phyloP scores from a whole-genome alignment of 2,329 filamentous ascomycete genomes.

The Biscogniauxia sp. region DNA sequence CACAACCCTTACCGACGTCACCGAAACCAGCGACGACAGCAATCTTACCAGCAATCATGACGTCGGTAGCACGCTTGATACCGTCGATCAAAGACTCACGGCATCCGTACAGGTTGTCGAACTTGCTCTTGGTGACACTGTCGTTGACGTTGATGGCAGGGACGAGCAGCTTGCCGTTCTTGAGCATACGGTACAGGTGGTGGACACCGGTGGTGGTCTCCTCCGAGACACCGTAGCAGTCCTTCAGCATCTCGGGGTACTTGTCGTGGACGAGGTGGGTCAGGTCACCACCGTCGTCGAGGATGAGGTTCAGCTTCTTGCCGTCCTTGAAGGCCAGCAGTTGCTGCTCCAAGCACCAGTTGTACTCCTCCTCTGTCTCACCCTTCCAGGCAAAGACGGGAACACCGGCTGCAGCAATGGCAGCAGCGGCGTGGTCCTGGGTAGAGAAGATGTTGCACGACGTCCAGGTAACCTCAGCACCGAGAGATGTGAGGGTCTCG shows the following conservation, averaged over 20 bases:
- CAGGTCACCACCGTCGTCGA: constrained; percentile 97
- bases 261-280: constrained; percentile 95
- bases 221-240: constrained; percentile 97
- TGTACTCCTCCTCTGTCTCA: constrained; percentile 99
- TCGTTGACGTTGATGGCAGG: constrained; percentile 99
- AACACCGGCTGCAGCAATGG: constrained; percentile 89
- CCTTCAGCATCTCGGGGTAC: constrained; percentile 97
- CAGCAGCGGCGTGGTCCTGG: constrained; percentile 96
- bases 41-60: constrained; percentile 99
- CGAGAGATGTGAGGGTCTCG: constrained; percentile 91
- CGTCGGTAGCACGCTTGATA: constrained; percentile 99
- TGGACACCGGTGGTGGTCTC: constrained; percentile 99
- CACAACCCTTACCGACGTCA: constrained; percentile 99
- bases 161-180: constrained; percentile 83
- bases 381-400: constrained; percentile 79
- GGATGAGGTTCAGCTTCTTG: constrained; percentile 97
- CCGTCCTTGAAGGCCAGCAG: constrained; percentile 93
- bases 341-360: constrained; percentile 99
- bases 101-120: constrained; percentile 99
- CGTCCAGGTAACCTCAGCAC: constrained; percentile 98
- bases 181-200: constrained; percentile 98
- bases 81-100: constrained; percentile 97
- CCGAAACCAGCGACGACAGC: constrained; percentile 96
- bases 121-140: constrained; percentile 99
- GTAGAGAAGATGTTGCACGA: constrained; percentile 99